Base-by-base conservation (phyloP, 2,329 filamentous ascomycete species). In the Trichoderma asperellum region DNA sequence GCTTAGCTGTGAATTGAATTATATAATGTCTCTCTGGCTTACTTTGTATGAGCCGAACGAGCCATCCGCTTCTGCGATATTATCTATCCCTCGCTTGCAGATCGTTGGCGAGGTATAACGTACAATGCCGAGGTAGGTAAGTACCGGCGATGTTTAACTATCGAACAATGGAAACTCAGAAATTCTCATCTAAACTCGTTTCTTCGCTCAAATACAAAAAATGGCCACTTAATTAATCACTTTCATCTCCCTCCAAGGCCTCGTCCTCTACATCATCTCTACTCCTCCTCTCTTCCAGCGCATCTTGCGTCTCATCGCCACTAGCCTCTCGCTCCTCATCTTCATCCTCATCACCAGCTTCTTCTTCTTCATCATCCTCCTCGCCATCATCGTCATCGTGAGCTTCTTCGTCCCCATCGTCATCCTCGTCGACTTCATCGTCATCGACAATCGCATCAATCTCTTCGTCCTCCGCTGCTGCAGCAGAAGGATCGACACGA, bases 161-260 rank as follows among this genome's bases (percentile, higher is more conserved):
- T 21, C 4, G 0, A 29, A 59, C 43, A 37, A 40, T 37, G 40
- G 18, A 43, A 43, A 43, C 18, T 10, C 7, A 43, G 7, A 52
- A 55, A 63, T 8, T 34, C 27, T 56, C 16, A 34, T 11, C 27
- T 56, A 5, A 56, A n/a, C 29, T 56, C 53, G 16, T 8, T 37
- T n/a, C 56, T 24, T 58, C 6, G 56, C 56, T 58, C n/a, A 37
- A 58, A 37, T 58, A 37, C 34, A 43, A 47, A 40, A 43, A 27
- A 18, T 32, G 11, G 1, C 8, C n/a, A n/a, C n/a, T n/a, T n/a
- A n/a, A 12, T 71, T 76, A 88, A 68, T 88, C 87, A 73, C 87
- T 89, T 71, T 89, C 88, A 63, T 87, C 84, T 12, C 86, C 87
- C 72, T 89, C 88, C 70, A 90, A 77, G 14, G 88, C 89, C 72